These are phyloP conservation scores for Saccharomyces hybrid DNA, from an alignment of 1,139 yeast genomes.

Conservation along the genomic window DNA sequence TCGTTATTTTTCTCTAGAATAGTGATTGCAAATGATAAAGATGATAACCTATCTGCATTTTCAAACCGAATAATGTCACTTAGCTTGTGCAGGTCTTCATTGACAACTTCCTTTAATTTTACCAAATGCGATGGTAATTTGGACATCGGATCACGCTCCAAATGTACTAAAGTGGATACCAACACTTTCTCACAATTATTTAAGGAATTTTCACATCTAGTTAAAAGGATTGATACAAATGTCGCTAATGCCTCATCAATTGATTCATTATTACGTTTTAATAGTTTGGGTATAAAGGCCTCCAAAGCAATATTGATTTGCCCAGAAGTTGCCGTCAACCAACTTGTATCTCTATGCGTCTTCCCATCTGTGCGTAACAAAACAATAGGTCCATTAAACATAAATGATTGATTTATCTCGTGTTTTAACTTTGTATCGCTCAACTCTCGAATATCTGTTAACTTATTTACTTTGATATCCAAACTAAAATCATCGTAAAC, in stretches of 20 bases:
- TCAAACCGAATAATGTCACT: conserved; percentile 13
- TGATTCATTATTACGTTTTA: conserved; percentile 20
- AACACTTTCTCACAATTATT: conserved; percentile 13
- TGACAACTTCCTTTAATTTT: conserved; percentile 5
- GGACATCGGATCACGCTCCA: conserved; percentile 8
- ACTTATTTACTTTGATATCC: conserved; percentile 8
- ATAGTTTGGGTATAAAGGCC: conserved; percentile 35
- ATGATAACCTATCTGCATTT: conserved; percentile 7
- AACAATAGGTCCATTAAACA: not conserved
- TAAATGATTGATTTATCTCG: not conserved
- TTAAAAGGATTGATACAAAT: conserved; percentile 30
- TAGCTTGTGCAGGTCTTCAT: conserved; percentile 4
- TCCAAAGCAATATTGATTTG: conserved; percentile 41
- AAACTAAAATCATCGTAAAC: conserved; percentile 41
- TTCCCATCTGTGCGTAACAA: conserved; percentile 5
- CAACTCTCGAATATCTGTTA: conserved; percentile 7
- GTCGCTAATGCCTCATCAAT: conserved; percentile 17
- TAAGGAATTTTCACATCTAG: conserved; percentile 12
- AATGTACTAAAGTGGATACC: conserved; percentile 10
- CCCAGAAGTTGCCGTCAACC: conserved; percentile 58
- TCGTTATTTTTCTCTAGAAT: not conserved
- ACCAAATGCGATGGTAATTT: conserved; percentile 5
- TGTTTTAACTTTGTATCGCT: not conserved
- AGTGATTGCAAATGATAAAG: conserved; percentile 10
- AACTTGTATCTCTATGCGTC: conserved; percentile 43